phyloP scores from a whole-genome alignment of 495 filamentous ascomycete genomes.

The Astrocystis sublimbata region DNA sequence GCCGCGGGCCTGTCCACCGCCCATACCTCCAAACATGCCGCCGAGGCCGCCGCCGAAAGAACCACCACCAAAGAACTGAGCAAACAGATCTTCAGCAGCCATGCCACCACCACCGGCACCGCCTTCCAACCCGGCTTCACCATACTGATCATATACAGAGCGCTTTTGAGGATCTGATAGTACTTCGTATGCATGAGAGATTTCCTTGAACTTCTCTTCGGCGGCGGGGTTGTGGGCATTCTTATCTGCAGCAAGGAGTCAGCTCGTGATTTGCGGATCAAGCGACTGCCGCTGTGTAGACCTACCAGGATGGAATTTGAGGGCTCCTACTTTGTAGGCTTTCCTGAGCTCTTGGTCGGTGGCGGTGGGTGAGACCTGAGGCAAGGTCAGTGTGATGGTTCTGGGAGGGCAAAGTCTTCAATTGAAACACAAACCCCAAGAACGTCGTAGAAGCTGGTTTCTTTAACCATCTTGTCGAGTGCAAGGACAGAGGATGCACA shows the following conservation, averaged over 20 bases:
- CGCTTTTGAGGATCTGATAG: slow-evolving; percentile 92
- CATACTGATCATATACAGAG: slow-evolving; percentile 91
- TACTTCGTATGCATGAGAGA: slow-evolving; percentile 92
- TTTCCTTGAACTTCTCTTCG: slow-evolving; percentile 96
- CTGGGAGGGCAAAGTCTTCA: neutral
- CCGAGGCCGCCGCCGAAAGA: slow-evolving; percentile 74
- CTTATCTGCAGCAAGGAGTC: slow-evolving; percentile 67
- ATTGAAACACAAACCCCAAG: slow-evolving; percentile 67
- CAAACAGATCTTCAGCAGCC: slow-evolving; percentile 95
- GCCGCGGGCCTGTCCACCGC: slow-evolving; percentile 77
- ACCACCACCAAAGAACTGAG: slow-evolving; percentile 90
- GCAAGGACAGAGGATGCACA: too few species aligned
- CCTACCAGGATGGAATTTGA: slow-evolving; percentile 90
- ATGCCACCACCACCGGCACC: slow-evolving; percentile 85
- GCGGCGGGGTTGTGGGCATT: slow-evolving; percentile 91
- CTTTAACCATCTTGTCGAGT: slow-evolving; percentile 76
- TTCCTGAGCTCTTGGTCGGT: slow-evolving; percentile 81
- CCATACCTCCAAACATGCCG: slow-evolving; percentile 80
- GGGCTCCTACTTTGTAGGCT: slow-evolving; percentile 86
- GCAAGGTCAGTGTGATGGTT: slow-evolving; percentile 27
- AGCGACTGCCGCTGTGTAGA: slow-evolving; percentile 17
- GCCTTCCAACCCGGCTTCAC: slow-evolving; percentile 90
- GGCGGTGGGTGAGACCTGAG: slow-evolving; percentile 69
- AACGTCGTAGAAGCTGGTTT: slow-evolving; percentile 82
- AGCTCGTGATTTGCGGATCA: slow-evolving; percentile 18